These are phyloP conservation scores for Alternaria gansuensis DNA, from an alignment of 2,329 filamentous ascomycete genomes.

Conservation along the genomic window DNA sequence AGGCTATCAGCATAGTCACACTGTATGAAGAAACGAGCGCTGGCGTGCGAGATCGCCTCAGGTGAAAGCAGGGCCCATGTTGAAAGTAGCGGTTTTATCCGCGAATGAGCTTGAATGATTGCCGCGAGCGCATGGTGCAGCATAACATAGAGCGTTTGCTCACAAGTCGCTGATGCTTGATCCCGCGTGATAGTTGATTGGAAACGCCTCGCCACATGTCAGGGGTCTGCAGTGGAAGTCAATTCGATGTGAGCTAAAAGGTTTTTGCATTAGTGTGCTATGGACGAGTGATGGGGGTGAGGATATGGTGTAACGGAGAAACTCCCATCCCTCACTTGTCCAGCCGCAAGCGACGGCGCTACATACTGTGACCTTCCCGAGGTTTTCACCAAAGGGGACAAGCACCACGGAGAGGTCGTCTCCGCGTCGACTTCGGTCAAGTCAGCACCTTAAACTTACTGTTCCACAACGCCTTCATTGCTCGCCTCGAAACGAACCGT, in stretches of 20 bases:
- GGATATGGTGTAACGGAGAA: constrained; percentile 8
- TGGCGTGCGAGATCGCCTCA: background rate
- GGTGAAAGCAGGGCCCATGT: background rate
- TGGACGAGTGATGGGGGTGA: background rate
- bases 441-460: constrained; percentile 6
- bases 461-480: background rate
- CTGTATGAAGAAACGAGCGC: background rate
- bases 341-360: constrained; percentile 11
- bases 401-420: constrained; percentile 5
- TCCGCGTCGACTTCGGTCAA: constrained; percentile 8
- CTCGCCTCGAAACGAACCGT: background rate
- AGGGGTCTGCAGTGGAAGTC: background rate
- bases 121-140: constrained; percentile 6
- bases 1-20: constrained; percentile 3
- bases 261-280: background rate
- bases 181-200: constrained; percentile 4
- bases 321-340: background rate
- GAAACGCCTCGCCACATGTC: background rate
- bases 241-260: background rate
- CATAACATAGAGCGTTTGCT: constrained; percentile 12
- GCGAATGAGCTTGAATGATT: constrained; percentile 7
- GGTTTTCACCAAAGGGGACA: constrained; percentile 2
- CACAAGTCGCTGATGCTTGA: constrained; percentile 2
- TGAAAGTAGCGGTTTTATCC: constrained; percentile 5
- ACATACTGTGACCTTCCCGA: constrained; percentile 13